A percentile compares a stretch with the other conserved stretches of the same genome.
Conservation (phyloP, 192 early-diverging fungal species). For the Entophlyctis helioformis region DNA sequence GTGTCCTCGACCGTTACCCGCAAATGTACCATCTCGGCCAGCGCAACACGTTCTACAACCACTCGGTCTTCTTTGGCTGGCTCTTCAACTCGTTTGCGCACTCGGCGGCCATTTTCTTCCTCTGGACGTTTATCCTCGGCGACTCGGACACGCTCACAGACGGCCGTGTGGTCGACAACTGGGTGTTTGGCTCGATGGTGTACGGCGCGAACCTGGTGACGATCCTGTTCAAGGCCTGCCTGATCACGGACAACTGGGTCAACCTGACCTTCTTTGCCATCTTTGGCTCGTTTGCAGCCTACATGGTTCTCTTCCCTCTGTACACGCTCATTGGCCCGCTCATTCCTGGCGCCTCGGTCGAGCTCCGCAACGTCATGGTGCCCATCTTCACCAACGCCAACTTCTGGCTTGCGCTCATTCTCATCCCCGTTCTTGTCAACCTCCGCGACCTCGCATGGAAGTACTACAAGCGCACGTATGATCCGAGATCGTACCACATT, state of each 20-base stretch:
- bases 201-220: slow-evolving; percentile 73
- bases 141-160: slow-evolving; percentile 48
- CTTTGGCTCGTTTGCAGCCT: slow-evolving; percentile 74
- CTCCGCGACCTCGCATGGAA: slow-evolving; percentile 90
- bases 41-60: slow-evolving; percentile 58
- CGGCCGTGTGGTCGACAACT: slow-evolving; percentile 63
- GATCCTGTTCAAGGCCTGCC: slow-evolving; percentile 65
- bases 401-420: slow-evolving; percentile 77
- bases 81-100: slow-evolving; percentile 84
- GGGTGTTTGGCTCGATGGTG: slow-evolving; percentile 71
- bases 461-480: slow-evolving; percentile 87
- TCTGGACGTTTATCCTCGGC: slow-evolving; percentile 27
- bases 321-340: slow-evolving; percentile 66
- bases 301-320: slow-evolving; percentile 73
- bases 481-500: slow-evolving; percentile 82
- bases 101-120: slow-evolving; percentile 42
- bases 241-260: slow-evolving; percentile 81
- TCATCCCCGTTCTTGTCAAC: slow-evolving; percentile 72
- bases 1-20: slow-evolving; percentile 91
- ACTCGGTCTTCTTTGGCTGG: slow-evolving; percentile 84
- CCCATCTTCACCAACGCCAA: slow-evolving; percentile 21
- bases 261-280: slow-evolving; percentile 88
- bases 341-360: slow-evolving; percentile 27
- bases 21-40: slow-evolving; percentile 76
- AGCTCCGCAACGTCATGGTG: slow-evolving; percentile 27